Conservation (phyloP, 208 protist genomes). For the Leptomonas pyrrhocoris region DNA sequence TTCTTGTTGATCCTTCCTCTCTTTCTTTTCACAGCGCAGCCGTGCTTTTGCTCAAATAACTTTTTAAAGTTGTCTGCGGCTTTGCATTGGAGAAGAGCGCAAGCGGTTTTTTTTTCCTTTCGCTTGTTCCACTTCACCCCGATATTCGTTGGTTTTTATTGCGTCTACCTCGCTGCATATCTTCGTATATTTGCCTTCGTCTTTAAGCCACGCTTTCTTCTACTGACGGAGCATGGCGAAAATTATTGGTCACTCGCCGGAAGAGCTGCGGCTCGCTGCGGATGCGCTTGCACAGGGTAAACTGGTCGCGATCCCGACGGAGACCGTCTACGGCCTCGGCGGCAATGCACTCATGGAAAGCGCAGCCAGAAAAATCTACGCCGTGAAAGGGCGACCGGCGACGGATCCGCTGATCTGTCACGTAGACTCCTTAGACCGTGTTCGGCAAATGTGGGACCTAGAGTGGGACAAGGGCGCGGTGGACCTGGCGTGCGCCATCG, state of each 20-base stretch:
- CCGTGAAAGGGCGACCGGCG: conserved; percentile 94
- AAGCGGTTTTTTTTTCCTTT: too few relatives aligned
- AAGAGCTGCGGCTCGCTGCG: conserved; percentile 55
- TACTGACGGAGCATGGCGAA: conserved; percentile 32
- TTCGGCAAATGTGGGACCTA: conserved; percentile 67
- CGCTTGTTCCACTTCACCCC: background rate
- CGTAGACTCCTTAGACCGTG: conserved; percentile 70
- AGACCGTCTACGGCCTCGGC: conserved; percentile 99
- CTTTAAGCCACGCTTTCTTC: too few relatives aligned
- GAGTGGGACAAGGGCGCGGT: conserved; percentile 43
- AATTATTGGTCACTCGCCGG: conserved; percentile 52
- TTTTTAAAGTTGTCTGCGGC: too few relatives aligned
- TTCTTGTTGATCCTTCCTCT: background rate
- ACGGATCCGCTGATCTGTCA: conserved; percentile 98
- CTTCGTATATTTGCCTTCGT: too few relatives aligned
- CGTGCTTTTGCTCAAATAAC: background rate
- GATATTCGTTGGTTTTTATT: conserved; percentile 22
- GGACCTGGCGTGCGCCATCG: conserved; percentile 63
- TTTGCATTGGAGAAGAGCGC: too few relatives aligned
- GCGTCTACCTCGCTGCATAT: background rate
- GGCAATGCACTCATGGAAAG: conserved; percentile 91
- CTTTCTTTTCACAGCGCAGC: background rate
- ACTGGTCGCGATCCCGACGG: conserved; percentile 97
- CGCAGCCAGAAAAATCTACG: conserved; percentile 92
- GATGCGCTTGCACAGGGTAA: conserved; percentile 52